A percentile compares a stretch with the other conserved stretches of the same genome.
Conservation (phyloP, 1,284 basidiomycete genomes). For the Moniliella sp. region DNA sequence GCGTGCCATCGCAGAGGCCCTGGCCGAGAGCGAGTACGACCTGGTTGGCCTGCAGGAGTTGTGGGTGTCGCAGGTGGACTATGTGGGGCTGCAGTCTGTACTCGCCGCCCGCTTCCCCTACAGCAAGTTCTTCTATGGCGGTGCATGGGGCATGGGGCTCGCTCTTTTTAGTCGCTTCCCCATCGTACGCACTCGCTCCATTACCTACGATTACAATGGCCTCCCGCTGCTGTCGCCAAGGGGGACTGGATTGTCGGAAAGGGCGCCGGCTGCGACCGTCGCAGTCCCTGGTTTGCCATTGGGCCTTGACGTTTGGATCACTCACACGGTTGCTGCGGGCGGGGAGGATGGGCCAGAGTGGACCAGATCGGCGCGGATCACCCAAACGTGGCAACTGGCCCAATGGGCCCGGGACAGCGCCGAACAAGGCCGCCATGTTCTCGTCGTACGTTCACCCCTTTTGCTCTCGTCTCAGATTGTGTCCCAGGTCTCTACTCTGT, state of each 20-base stretch:
- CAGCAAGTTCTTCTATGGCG: constrained; percentile 81
- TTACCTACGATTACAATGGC: constrained; percentile 75
- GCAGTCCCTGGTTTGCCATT: constrained; percentile 4
- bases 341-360: constrained; percentile 54
- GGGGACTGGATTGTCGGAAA: constrained; percentile 98
- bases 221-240: constrained; percentile 65
- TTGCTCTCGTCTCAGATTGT: no score
- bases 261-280: constrained; percentile 60
- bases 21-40: constrained; percentile 42
- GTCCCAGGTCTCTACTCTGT: no score
- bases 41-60: constrained; percentile 79
- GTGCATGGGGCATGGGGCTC: constrained; percentile 77
- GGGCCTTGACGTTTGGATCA: constrained; percentile 3
- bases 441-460: no score
- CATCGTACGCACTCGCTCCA: constrained; percentile 53
- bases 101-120: constrained; percentile 47
- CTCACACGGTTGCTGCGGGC: constrained; percentile 27
- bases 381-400: constrained; percentile 86
- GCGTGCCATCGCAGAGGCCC: constrained; percentile 13
- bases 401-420: constrained; percentile 58
- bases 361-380: constrained; percentile 68
- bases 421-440: constrained; percentile 63
- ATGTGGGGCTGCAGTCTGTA: constrained; percentile 48
- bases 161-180: constrained; percentile 66
- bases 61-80: constrained; percentile 69